Evolutionary conservation across 139 green algal species (phyloP).

Genomic region (Gonium pectorale): DNA sequence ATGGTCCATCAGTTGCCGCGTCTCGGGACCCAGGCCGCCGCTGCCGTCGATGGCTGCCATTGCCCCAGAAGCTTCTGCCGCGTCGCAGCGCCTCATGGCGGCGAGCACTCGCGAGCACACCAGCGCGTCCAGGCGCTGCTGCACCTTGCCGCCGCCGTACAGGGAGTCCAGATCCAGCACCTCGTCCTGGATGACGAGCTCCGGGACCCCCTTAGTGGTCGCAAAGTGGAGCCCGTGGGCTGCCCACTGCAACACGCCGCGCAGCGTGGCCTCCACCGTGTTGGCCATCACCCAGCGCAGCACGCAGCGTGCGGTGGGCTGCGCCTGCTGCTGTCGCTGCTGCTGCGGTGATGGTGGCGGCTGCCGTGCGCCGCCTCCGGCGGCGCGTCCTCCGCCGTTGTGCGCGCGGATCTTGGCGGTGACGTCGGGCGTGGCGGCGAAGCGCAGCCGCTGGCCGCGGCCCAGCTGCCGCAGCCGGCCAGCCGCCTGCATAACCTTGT

Average conservation of each 20-base stretch:
- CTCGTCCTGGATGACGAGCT: slow-evolving; percentile 50
- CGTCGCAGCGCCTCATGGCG: neutral
- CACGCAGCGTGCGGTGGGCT: slow-evolving; percentile 19
- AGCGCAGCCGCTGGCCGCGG: slow-evolving; percentile 49
- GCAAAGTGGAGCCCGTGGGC: slow-evolving; percentile 62
- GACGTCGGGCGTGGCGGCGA: slow-evolving; percentile 35
- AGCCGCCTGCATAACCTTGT: slow-evolving; percentile 66
- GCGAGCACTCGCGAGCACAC: neutral
- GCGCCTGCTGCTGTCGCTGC: neutral
- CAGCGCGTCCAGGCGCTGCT: neutral
- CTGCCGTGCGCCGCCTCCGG: too few relatives aligned
- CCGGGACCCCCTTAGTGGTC: slow-evolving; percentile 4
- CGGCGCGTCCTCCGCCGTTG: neutral
- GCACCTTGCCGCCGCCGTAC: slow-evolving; percentile 29
- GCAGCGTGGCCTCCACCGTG: slow-evolving; percentile 55
- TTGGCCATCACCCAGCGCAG: slow-evolving; percentile 58
- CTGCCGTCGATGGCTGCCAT: too few relatives aligned
- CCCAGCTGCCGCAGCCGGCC: slow-evolving; percentile 55
- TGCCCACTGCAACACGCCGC: slow-evolving; percentile 37
- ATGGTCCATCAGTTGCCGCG: neutral
- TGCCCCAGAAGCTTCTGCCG: too few relatives aligned
- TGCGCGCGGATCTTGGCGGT: neutral
- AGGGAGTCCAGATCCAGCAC: slow-evolving; percentile 36
- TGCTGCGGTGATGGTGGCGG: neutral
- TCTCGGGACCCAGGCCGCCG: neutral